Evolutionary conservation across 1,284 basidiomycete genomes (phyloP).

Genomic region (Puccinia brachypodii): DNA sequence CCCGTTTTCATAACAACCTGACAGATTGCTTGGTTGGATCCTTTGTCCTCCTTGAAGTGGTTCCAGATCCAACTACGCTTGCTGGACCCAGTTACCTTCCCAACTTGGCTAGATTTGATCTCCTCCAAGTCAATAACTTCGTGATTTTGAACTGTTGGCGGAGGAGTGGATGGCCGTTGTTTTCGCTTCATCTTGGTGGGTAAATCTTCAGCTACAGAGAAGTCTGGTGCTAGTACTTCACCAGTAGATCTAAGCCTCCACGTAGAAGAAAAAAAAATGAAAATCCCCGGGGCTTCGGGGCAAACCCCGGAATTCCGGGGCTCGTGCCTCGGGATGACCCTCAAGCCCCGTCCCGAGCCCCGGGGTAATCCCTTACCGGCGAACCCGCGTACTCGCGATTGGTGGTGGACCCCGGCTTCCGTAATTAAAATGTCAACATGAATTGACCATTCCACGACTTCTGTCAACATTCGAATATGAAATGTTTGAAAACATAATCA

Average conservation of each 20-base stretch:
- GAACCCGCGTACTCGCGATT: no score
- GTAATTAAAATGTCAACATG: no score
- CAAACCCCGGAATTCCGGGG: not conserved
- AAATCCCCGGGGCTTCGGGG: not conserved
- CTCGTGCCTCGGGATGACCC: not conserved
- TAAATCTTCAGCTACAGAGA: not conserved
- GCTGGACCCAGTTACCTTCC: no score
- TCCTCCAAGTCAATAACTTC: not conserved
- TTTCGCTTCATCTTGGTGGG: not conserved
- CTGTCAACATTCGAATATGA: no score
- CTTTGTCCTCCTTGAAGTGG: no score
- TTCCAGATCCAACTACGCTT: conserved; percentile 12
- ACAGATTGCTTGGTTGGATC: no score
- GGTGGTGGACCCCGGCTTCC: no score
- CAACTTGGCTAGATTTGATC: not conserved
- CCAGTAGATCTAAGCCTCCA: not conserved
- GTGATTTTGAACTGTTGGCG: not conserved
- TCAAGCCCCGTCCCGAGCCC: not conserved
- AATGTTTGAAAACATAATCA: no score
- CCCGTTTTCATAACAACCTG: not conserved
- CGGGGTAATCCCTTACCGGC: no score
- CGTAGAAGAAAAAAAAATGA: not conserved
- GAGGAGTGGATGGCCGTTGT: not conserved
- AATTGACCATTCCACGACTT: no score
- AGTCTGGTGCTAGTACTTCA: not conserved